Evolutionary conservation across 2,329 filamentous ascomycete genomes (phyloP).

Genomic region (Cladosporium sp.): DNA sequence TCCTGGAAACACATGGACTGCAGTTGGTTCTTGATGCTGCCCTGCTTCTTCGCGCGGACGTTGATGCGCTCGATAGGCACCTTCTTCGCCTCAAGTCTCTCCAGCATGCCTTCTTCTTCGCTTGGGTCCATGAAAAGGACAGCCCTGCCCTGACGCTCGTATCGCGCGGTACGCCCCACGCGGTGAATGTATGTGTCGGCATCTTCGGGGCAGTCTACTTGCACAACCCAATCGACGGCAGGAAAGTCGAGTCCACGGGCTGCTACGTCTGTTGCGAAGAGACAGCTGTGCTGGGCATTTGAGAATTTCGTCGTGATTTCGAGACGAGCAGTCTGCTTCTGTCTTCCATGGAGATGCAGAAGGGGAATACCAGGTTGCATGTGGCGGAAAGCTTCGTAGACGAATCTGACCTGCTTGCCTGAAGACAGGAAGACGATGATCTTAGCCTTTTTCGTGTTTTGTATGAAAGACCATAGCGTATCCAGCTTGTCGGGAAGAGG

Average conservation of each 20-base stretch:
- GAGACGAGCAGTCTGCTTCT: slow-evolving; percentile 84
- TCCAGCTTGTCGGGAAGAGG: slow-evolving; percentile 86
- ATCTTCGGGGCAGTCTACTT: slow-evolving; percentile 95
- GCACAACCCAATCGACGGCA: slow-evolving; percentile 97
- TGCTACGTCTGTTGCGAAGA: slow-evolving; percentile 94
- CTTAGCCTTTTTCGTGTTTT: slow-evolving; percentile 85
- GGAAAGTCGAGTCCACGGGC: slow-evolving; percentile 94
- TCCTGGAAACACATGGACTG: slow-evolving; percentile 97
- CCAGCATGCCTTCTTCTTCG: slow-evolving; percentile 89
- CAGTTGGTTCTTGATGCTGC: slow-evolving; percentile 75
- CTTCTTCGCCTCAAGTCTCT: slow-evolving; percentile 80
- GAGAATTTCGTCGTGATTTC: slow-evolving; percentile 86
- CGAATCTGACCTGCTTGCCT: slow-evolving; percentile 93
- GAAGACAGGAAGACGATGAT: slow-evolving; percentile 94
- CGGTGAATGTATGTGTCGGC: slow-evolving; percentile 97
- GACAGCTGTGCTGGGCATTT: slow-evolving; percentile 73
- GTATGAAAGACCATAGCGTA: slow-evolving; percentile 88
- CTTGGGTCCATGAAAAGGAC: slow-evolving; percentile 89
- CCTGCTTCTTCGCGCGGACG: slow-evolving; percentile 83
- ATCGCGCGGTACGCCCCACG: slow-evolving; percentile 90
- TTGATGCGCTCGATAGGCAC: slow-evolving; percentile 85
- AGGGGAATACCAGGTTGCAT: slow-evolving; percentile 92
- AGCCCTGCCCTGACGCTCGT: slow-evolving; percentile 80
- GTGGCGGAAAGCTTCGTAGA: slow-evolving; percentile 88
- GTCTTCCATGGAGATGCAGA: slow-evolving; percentile 86